A percentile compares a stretch with the other conserved stretches of the same genome.
Conservation (phyloP, 169 alveolate species). For the Plasmodium relictum region DNA sequence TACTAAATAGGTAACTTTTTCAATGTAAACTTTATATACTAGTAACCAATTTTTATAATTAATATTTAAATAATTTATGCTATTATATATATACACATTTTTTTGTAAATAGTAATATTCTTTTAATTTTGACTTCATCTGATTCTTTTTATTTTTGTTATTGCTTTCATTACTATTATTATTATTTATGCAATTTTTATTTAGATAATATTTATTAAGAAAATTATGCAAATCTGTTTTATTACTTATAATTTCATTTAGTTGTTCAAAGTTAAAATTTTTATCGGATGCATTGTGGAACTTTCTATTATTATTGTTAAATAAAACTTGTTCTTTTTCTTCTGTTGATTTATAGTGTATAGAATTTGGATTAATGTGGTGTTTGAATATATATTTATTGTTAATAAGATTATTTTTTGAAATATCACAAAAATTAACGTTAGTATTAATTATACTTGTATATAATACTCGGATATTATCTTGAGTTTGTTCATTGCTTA, state of each 20-base stretch:
- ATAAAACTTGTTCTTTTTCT: not conserved
- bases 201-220: constrained; percentile 38
- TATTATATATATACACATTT: constrained; percentile 63
- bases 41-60: constrained; percentile 75
- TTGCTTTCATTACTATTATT: not conserved
- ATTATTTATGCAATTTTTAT: not conserved
- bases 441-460: constrained; percentile 61
- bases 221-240: constrained; percentile 4
- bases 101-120: constrained; percentile 18
- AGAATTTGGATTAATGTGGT: not conserved
- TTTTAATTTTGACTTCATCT: not conserved
- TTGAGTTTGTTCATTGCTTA: constrained; percentile 7
- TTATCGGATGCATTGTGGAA: not conserved
- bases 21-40: constrained; percentile 61
- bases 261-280: constrained; percentile 26
- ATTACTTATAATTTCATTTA: constrained; percentile 54
- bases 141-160: not conserved
- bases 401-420: not conserved
- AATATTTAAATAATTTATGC: constrained; percentile 61
- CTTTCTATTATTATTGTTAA: not conserved
- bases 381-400: not conserved
- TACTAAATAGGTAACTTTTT: constrained; percentile 52
- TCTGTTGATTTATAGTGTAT: not conserved
- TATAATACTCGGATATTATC: constrained; percentile 24
- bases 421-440: constrained; percentile 35